A percentile compares a stretch with the other conserved stretches of the same genome.
Evolutionary conservation across 2,329 filamentous ascomycete species (phyloP).

Genomic region (Fusarium mundagurra): DNA sequence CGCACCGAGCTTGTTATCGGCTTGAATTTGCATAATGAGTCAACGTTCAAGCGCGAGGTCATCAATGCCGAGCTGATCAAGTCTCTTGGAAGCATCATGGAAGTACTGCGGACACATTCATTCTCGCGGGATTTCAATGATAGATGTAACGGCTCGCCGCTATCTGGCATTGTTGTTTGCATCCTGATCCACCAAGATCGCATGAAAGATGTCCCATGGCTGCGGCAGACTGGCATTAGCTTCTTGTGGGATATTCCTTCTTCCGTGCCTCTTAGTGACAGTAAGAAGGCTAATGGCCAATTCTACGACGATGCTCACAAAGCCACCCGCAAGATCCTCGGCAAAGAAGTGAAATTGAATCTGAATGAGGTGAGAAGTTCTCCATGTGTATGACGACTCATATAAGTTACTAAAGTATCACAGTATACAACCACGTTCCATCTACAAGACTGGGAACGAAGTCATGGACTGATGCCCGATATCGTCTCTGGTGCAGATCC

Average conservation of each 20-base stretch:
- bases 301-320: background rate
- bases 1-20: background rate
- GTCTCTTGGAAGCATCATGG: background rate
- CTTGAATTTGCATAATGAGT: background rate
- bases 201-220: background rate
- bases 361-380: background rate
- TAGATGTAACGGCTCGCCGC: background rate
- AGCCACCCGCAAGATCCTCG: background rate
- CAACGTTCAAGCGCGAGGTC: background rate
- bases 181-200: background rate
- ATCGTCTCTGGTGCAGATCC: background rate
- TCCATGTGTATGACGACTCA: rapidly evolving
- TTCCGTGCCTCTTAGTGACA: background rate
- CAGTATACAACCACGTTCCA: background rate
- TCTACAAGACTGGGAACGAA: background rate
- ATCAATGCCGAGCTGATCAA: background rate
- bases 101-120: background rate
- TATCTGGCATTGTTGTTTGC: background rate
- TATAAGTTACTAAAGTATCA: background rate
- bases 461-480: background rate
- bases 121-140: background rate
- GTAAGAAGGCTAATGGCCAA: background rate
- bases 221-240: background rate
- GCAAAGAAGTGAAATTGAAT: background rate
- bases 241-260: background rate